A percentile compares a stretch with the other conserved stretches of the same genome.
These are phyloP conservation scores for Oryza brachyantha DNA, from an alignment of 176 grass and related monocot genomes.

Conservation along the genomic window DNA sequence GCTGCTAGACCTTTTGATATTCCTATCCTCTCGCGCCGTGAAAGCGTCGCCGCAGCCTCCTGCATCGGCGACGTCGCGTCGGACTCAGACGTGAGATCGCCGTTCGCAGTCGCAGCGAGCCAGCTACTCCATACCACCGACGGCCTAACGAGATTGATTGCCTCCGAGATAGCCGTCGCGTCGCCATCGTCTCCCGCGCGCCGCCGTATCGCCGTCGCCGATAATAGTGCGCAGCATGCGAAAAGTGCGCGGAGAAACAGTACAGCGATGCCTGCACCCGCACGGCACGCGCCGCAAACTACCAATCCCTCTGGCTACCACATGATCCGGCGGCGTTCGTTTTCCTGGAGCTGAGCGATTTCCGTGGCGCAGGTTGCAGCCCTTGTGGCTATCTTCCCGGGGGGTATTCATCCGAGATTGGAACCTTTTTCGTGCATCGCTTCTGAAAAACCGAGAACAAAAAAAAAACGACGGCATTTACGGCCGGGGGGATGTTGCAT, in stretches of 20 bases:
- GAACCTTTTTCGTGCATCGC: background rate
- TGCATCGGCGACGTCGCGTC: background rate
- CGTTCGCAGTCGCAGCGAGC: background rate
- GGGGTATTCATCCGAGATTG: background rate
- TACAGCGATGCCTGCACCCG: background rate
- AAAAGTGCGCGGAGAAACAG: background rate
- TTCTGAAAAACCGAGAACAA: background rate
- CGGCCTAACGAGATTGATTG: background rate
- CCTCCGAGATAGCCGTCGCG: background rate
- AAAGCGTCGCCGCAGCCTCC: background rate
- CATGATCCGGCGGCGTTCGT: background rate
- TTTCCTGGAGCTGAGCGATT: background rate
- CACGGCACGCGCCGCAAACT: background rate
- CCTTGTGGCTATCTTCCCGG: background rate
- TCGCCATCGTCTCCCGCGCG: background rate
- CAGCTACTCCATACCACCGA: background rate
- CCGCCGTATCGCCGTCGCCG: slow-evolving; percentile 16
- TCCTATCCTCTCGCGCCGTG: background rate
- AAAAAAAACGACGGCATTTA: background rate
- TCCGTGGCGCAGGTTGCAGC: background rate
- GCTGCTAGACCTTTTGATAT: no score
- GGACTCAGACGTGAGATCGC: background rate
- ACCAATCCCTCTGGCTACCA: background rate
- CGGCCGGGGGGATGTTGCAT: background rate
- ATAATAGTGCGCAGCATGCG: background rate